A percentile compares a stretch with the other conserved stretches of the same genome.
Conservation (phyloP, 148 eudicot genomes). For the Vaccinium darrowii region DNA sequence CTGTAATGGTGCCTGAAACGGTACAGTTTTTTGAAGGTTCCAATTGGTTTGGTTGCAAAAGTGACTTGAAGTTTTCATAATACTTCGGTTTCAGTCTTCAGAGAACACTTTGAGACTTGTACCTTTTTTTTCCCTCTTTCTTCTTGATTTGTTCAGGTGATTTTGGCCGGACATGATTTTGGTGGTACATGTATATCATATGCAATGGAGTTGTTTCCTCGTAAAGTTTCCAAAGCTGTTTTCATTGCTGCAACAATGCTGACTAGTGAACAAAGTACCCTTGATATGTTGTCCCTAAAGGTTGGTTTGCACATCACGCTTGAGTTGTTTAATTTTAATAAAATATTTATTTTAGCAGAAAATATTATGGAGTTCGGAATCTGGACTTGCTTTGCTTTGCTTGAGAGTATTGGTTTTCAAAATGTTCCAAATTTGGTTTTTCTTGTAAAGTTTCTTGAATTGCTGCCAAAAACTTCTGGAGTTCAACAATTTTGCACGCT, state of each 20-base stretch:
- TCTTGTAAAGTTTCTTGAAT: constrained; percentile 4
- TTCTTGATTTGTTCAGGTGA: constrained; percentile 52
- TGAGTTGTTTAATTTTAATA: not conserved
- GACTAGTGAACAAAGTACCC: constrained; percentile 70
- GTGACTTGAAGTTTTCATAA: not conserved
- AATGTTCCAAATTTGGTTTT: not conserved
- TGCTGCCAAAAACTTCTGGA: not conserved
- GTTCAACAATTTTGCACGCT: not conserved
- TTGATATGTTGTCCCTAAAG: constrained; percentile 79
- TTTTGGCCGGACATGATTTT: constrained; percentile 94
- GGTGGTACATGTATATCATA: constrained; percentile 92
- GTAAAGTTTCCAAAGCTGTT: constrained; percentile 70
- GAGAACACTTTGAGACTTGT: not conserved
- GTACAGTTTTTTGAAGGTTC: not conserved
- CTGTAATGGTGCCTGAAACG: not conserved
- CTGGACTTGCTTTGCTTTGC: not conserved
- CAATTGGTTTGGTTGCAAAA: not conserved
- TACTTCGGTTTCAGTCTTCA: not conserved
- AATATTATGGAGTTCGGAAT: not conserved
- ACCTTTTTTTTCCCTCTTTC: not conserved
- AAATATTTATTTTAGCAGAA: not conserved
- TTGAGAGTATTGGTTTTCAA: not conserved
- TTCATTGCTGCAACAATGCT: constrained; percentile 85
- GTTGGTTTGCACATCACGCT: constrained; percentile 47
- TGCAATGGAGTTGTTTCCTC: constrained; percentile 80